phyloP scores from a whole-genome alignment of 106 monocot genomes.

The Agapanthus africanus region DNA sequence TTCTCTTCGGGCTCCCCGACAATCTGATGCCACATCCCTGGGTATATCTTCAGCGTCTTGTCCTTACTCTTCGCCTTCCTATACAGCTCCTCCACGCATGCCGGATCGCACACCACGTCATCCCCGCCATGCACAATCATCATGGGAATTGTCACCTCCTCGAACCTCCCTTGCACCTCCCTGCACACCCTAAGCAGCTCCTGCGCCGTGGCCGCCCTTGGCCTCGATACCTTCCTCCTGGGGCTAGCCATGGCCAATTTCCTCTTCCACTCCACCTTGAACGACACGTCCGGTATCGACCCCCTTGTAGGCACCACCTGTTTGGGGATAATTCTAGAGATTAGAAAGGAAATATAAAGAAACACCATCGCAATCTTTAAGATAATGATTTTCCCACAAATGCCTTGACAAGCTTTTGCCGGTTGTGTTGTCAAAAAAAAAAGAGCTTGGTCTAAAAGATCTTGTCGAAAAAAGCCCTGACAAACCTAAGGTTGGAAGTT shows the following conservation, averaged over 20 bases:
- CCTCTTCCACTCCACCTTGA: constrained; percentile 92
- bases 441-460: too few relatives aligned
- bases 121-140: constrained; percentile 75
- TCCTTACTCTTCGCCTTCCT: constrained; percentile 58
- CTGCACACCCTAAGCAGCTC: constrained; percentile 78
- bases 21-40: constrained; percentile 89
- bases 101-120: constrained; percentile 68
- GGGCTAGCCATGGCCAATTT: constrained; percentile 73
- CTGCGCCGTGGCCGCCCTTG: constrained; percentile 71
- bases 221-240: constrained; percentile 26
- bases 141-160: constrained; percentile 71
- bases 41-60: constrained; percentile 68
- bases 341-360: too few relatives aligned
- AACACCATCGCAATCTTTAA: too few relatives aligned
- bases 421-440: too few relatives aligned
- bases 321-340: too few relatives aligned
- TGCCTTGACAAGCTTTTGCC: too few relatives aligned
- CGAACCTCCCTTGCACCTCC: constrained; percentile 69
- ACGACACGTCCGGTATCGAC: constrained; percentile 71
- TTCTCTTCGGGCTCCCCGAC: constrained; percentile 78
- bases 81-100: constrained; percentile 75
- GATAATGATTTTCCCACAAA: too few relatives aligned
- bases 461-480: too few relatives aligned
- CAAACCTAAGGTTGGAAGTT: too few relatives aligned
- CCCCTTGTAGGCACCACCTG: constrained; percentile 74